Evolutionary conservation across 1,139 yeast species (phyloP).

Genomic region (Nakaseomyces delphensis): DNA sequence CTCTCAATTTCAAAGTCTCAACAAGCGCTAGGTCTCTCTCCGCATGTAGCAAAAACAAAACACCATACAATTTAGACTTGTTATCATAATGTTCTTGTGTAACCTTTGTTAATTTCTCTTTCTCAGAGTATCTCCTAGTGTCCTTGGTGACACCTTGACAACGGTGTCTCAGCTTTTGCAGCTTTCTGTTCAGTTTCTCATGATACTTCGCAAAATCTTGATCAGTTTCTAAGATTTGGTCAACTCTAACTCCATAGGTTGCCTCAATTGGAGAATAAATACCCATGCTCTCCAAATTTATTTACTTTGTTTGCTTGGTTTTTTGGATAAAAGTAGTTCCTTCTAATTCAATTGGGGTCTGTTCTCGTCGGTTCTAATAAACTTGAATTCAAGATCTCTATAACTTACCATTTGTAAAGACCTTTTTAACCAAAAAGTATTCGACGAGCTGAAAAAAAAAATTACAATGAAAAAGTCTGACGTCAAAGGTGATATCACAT

Average conservation of each 20-base stretch:
- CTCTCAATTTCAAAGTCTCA: constrained; percentile 26
- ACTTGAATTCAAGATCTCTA: neutral
- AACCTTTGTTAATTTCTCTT: constrained; percentile 22
- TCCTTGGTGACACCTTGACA: constrained; percentile 27
- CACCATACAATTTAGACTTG: constrained; percentile 26
- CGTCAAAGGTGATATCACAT: neutral
- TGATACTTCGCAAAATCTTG: constrained; percentile 27
- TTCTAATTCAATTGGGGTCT: neutral
- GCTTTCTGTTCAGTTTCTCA: constrained; percentile 26
- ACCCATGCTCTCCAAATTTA: no score
- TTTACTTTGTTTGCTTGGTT: no score
- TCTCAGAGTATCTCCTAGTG: constrained; percentile 24
- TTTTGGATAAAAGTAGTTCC: no score
- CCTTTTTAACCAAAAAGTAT: no score
- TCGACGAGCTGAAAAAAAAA: constrained; percentile 1
- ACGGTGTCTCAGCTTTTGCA: constrained; percentile 27
- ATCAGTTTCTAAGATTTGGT: constrained; percentile 27
- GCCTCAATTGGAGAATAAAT: constrained; percentile 28
- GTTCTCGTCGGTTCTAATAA: no score
- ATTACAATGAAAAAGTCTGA: neutral
- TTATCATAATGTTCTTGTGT: constrained; percentile 23
- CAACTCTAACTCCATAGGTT: constrained; percentile 28
- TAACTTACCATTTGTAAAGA: no score
- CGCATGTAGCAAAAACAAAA: constrained; percentile 23
- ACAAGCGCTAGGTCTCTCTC: constrained; percentile 29